phyloP scores from a whole-genome alignment of 345 rosid species.

The Lenwebbia sp. region DNA sequence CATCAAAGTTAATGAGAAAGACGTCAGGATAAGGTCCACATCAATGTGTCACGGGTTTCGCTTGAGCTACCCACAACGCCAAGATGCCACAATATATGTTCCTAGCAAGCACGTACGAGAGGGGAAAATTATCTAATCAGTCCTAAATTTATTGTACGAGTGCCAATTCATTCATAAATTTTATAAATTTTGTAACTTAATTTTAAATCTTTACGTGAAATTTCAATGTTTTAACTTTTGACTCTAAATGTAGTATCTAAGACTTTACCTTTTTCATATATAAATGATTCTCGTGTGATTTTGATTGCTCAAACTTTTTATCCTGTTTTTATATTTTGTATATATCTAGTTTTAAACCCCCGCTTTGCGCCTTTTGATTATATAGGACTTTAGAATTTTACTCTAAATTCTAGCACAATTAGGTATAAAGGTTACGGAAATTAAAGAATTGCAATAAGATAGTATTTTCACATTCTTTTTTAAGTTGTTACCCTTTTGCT shows the following conservation, averaged over 20 bases:
- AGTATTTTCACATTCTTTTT: too few species aligned
- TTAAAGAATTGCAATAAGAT: too few species aligned
- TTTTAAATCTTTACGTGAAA: fast-evolving
- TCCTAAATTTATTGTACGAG: not conserved
- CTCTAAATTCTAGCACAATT: not conserved
- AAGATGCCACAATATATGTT: not conserved
- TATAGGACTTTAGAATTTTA: not conserved
- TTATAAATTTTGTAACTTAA: not conserved
- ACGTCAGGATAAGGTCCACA: not conserved
- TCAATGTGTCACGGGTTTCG: not conserved
- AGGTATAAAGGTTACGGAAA: not conserved
- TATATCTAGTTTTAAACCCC: not conserved
- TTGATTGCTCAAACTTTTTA: not conserved
- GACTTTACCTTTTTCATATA: not conserved
- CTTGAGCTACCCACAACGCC: not conserved
- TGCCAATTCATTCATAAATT: not conserved
- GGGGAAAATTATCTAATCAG: not conserved
- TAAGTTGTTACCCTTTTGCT: too few species aligned
- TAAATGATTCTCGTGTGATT: not conserved
- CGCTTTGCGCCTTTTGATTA: not conserved
- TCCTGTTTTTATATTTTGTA: not conserved
- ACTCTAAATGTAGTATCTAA: not conserved
- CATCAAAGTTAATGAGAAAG: not conserved
- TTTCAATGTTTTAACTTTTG: not conserved
- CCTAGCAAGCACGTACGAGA: too few species aligned